A percentile compares a stretch with the other conserved stretches of the same genome.
Conservation (phyloP, 305 asterid species). For the Andrographis paniculata region DNA sequence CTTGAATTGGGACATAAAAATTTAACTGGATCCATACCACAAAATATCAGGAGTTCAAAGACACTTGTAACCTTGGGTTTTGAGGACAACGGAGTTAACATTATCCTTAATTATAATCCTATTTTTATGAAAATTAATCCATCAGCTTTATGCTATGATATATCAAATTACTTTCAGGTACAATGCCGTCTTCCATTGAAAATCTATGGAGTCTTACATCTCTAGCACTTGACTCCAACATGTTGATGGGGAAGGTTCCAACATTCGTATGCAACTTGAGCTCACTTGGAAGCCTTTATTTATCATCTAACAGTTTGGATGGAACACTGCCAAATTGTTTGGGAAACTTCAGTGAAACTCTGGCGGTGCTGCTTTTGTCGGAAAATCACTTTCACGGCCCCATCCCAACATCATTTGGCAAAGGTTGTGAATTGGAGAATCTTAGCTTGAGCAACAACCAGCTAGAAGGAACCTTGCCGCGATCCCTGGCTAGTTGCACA, state of each 20-base stretch:
- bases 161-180: not conserved
- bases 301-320: constrained; percentile 21
- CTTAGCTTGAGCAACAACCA: not conserved
- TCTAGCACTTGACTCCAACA: not conserved
- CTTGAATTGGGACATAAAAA: too few relatives aligned
- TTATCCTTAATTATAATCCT: too few relatives aligned
- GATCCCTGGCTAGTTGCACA: not conserved
- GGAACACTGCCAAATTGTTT: constrained; percentile 23
- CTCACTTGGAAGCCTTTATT: not conserved
- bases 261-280: constrained; percentile 18
- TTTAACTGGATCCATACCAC: too few relatives aligned
- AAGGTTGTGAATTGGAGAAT: not conserved
- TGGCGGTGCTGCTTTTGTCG: constrained; percentile 5
- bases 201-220: not conserved
- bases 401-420: constrained; percentile 3
- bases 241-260: constrained; percentile 12
- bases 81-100: too few relatives aligned
- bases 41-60: too few relatives aligned
- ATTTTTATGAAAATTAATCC: too few relatives aligned
- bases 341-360: constrained; percentile 15
- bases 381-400: constrained; percentile 9
- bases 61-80: too few relatives aligned
- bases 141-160: too few relatives aligned
- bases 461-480: not conserved
- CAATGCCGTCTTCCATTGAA: constrained; percentile 14